Evolutionary conservation across 306 rosid genomes (phyloP), one percentile per base, ranked within the genome.

Genomic region (Coriaria nepalensis): DNA sequence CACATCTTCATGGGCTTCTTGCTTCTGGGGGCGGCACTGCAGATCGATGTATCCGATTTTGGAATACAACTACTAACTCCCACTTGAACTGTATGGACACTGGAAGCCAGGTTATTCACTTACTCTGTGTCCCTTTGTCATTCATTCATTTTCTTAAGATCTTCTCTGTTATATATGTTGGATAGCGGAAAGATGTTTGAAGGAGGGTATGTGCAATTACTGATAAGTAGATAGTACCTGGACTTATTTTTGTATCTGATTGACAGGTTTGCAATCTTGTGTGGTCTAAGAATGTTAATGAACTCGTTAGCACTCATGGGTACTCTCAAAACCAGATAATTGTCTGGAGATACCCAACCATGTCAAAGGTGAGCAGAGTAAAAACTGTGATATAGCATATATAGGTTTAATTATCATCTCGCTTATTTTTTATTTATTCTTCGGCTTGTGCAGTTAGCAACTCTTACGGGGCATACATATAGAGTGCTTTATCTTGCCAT

Each of bases 21-120:
- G 98, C 98, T 61, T 92, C 98, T 32, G 98, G 96, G 13, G 98
- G 98, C 57, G 98, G 98, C 65, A 92, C 98, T 36, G 98, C 98
- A 13, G 98, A 92, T 47, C 67, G 96, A 44, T 85, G 94, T 60
- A 92, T 92, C 62, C 94, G 93, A 41, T 92, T 92, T 74, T 92
- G 98, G 98, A 92, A 92, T 63, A 85, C 98, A 55, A 75, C 96
- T 45, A 92, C 98, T 41, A 92, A 85, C 62, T 77, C 98, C 9
- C 96, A 79, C 60, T 71, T 92, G 66, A 85, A 92, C 65, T 79
- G 93, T 73, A 78, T 92, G 78, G 98, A 85, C 78, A 79, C 98
- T 45, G 98, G 96, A 79, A 85, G 98, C 75, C 98, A 92, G 98
- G 96, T 85, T 55, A 68, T 67, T 41, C 57, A 32, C 44, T 62